Evolutionary conservation across 2,329 filamentous ascomycete genomes (phyloP).

Genomic region (Bipolaris cookei): DNA sequence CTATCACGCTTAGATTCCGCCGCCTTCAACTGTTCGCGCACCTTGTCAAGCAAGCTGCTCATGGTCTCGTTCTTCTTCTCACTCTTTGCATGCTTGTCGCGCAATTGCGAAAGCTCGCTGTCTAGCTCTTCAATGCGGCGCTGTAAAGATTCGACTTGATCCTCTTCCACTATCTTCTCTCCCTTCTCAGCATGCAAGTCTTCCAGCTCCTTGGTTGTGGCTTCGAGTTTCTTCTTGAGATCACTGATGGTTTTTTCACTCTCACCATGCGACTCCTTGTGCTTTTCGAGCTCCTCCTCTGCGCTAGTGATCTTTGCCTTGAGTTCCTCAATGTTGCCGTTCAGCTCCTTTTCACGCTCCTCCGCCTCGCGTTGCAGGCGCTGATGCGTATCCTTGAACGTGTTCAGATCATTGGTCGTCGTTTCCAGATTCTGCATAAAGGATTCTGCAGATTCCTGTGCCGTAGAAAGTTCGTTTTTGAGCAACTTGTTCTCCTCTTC

Average conservation of each 20-base stretch:
- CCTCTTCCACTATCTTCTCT: conserved; percentile 39
- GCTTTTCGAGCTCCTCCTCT: conserved; percentile 54
- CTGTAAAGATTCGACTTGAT: conserved; percentile 36
- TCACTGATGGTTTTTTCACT: conserved; percentile 51
- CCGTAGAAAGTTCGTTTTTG: conserved; percentile 72
- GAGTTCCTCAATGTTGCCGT: conserved; percentile 34
- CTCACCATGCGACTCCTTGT: conserved; percentile 52
- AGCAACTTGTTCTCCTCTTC: conserved; percentile 71
- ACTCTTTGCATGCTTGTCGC: conserved; percentile 44
- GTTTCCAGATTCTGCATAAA: conserved; percentile 67
- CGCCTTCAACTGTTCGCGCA: conserved; percentile 61
- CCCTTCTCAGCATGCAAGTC: conserved; percentile 50
- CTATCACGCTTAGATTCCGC: conserved; percentile 58
- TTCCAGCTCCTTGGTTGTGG: conserved; percentile 57
- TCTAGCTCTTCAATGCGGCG: conserved; percentile 42
- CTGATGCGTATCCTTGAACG: conserved; percentile 60
- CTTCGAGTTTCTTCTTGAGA: conserved; percentile 38
- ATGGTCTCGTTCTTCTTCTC: conserved; percentile 63
- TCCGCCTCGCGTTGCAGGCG: conserved; percentile 44
- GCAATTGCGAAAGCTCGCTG: conserved; percentile 38
- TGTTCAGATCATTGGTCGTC: conserved; percentile 68
- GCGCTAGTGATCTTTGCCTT: conserved; percentile 46
- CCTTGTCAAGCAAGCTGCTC: conserved; percentile 61
- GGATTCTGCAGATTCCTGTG: conserved; percentile 67
- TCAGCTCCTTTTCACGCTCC: conserved; percentile 40